Conservation (phyloP, 2,329 filamentous ascomycete species). For the Cladosporium velox region DNA sequence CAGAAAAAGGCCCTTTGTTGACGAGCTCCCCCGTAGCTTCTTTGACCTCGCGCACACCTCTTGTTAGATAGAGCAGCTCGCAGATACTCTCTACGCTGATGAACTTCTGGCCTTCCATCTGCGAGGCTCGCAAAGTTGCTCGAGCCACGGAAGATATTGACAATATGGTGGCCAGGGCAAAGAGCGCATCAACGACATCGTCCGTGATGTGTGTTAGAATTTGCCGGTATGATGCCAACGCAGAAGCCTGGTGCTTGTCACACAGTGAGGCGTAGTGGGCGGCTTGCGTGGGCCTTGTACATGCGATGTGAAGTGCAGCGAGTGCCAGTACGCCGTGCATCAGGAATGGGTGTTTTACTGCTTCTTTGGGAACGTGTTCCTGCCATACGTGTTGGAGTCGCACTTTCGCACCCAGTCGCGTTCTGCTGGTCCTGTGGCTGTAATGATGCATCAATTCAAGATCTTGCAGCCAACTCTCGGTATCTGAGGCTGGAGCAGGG, state of each 20-base stretch:
- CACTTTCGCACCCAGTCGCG: constrained; percentile 22
- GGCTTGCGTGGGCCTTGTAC: constrained; percentile 22
- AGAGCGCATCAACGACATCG: constrained; percentile 27
- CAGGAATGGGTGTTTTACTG: constrained; percentile 28
- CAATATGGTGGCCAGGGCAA: constrained; percentile 26
- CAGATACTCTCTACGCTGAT: constrained; percentile 29
- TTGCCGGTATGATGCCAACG: constrained; percentile 27
- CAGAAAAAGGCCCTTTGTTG: constrained; percentile 22
- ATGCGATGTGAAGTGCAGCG: constrained; percentile 30
- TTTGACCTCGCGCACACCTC: constrained; percentile 26
- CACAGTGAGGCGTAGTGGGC: constrained; percentile 26
- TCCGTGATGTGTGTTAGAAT: constrained; percentile 26
- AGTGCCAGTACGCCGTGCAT: constrained; percentile 33
- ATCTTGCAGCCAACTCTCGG: constrained; percentile 32
- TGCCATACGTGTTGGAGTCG: constrained; percentile 27
- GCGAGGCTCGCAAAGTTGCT: constrained; percentile 18
- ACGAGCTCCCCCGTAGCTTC: constrained; percentile 23
- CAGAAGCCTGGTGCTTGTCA: constrained; percentile 32
- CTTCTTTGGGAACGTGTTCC: constrained; percentile 29
- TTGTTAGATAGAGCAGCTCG: constrained; percentile 29
- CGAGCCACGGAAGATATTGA: constrained; percentile 22
- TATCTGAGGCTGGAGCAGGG: constrained; percentile 11
- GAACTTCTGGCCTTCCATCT: constrained; percentile 22
- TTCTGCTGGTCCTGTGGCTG: constrained; percentile 15
- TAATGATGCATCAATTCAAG: constrained; percentile 36